phyloP scores from a whole-genome alignment of 202 grass and related monocot species.

The Brachypodium distachyon region DNA sequence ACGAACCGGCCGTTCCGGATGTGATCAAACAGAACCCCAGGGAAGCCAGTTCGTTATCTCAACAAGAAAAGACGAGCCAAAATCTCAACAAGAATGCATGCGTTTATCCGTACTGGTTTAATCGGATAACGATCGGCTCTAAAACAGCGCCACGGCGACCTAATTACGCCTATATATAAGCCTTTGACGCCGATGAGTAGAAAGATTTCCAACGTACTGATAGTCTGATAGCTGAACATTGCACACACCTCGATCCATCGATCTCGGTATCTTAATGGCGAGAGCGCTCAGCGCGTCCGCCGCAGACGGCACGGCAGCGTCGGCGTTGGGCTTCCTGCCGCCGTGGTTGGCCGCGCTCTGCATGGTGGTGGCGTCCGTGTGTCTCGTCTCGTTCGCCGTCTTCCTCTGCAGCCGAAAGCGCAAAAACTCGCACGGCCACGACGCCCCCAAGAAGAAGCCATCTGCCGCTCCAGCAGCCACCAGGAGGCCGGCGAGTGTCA shows the following conservation, averaged over 20 bases:
- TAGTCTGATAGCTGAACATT: too few species aligned
- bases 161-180: background rate
- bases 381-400: constrained; percentile 5
- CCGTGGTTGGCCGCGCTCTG: background rate
- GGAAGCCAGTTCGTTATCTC: background rate
- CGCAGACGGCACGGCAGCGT: background rate
- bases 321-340: background rate
- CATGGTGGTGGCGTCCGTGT: constrained; percentile 13
- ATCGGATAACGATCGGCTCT: too few species aligned
- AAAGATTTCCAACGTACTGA: background rate
- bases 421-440: background rate
- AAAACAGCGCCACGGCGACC: too few species aligned
- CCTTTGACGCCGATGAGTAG: background rate
- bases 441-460: background rate
- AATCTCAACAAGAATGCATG: too few species aligned
- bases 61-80: background rate
- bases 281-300: background rate
- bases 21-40: background rate
- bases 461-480: background rate
- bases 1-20: background rate
- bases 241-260: background rate
- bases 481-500: background rate
- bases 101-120: too few species aligned
- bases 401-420: constrained; percentile 27
- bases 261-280: background rate